Evolutionary conservation across 2,329 filamentous ascomycete species (phyloP).

Genomic region (Myriosclerotinia curreyana): DNA sequence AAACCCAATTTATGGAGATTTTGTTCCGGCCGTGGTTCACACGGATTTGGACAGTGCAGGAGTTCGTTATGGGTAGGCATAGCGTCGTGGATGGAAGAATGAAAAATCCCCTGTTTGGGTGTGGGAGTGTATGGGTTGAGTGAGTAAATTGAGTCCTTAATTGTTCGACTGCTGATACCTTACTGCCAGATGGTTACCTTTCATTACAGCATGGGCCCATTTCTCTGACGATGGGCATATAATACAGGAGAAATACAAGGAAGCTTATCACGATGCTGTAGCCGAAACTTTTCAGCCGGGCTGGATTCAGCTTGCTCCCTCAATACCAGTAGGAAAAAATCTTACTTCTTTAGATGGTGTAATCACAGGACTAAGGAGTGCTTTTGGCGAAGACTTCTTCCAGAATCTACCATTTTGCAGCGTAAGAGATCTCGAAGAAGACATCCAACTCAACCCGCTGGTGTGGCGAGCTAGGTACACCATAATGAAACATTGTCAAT

Average conservation of each 20-base stretch:
- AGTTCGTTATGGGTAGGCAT: constrained; percentile 16
- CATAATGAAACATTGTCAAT: constrained; percentile 16
- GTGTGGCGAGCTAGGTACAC: constrained; percentile 14
- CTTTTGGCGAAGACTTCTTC: constrained; percentile 6
- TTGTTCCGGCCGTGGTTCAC: constrained; percentile 20
- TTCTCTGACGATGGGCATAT: background rate
- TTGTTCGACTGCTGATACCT: background rate
- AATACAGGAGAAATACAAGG: constrained; percentile 12
- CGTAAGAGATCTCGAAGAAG: background rate
- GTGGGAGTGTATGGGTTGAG: constrained; percentile 15
- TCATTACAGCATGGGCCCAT: constrained; percentile 16
- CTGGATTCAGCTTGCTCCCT: constrained; percentile 5
- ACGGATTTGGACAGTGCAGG: constrained; percentile 26
- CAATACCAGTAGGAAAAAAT: background rate
- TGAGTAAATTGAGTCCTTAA: background rate
- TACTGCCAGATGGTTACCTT: constrained; percentile 13
- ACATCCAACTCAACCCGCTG: constrained; percentile 1
- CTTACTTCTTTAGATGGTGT: constrained; percentile 1
- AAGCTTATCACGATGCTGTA: background rate
- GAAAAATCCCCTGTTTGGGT: constrained; percentile 18
- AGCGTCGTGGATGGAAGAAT: constrained; percentile 10
- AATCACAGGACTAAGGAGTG: background rate
- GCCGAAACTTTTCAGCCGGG: constrained; percentile 8
- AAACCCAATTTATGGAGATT: constrained; percentile 13
- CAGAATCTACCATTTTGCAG: background rate